Evolutionary conservation across 192 early-diverging fungal species (phyloP), one percentile per base, ranked within the genome.

Genomic region (Chytriomyces hyalinus): DNA sequence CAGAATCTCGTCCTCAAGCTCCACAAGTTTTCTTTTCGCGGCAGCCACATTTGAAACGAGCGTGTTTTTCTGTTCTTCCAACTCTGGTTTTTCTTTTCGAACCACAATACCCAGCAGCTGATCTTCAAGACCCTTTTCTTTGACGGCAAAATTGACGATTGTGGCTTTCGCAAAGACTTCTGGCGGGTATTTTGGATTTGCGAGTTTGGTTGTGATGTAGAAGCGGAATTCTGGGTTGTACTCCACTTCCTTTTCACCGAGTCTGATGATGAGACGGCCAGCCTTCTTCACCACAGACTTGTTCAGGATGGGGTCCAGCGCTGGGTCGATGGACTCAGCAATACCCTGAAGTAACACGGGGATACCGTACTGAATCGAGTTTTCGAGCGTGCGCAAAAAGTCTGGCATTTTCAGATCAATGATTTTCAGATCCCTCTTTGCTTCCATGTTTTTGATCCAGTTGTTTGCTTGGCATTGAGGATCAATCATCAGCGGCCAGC

Each of bases 151-250:
- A 60, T 90, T 90, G 44, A 90, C 88, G 28, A 90, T 86, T 6
- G 88, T 88, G 2, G 85, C 88, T 68, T 90, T 90, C n/a, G 89
- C 84, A 80, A 90, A 90, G 13, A 90, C 85, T 68, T 90, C 89
- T 3, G 89, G 89, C 7, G 88, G 50, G 70, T 90, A 90, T 50
- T 88, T 76, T 5, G 89, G 89, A 67, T 90, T 90, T 9, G 88
- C 82, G 4, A 90, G 75, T 67, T 89, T 89, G 3, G 89, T 90
- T 8, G 89, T 90, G 26, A 90, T 77, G 67, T 90, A 90, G 73
- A 90, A 87, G 6, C 84, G 63, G 78, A 90, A 90, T 44, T 88
- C 84, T 20, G 88, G 83, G 75, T 90, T 90, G 76, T 90, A 90
- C 46, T 90, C 89, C 6, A 90, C 80, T 65, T 90, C 89, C 70